A percentile compares a stretch with the other conserved stretches of the same genome.
These are phyloP conservation scores for Letharia lupina DNA, from an alignment of 495 filamentous ascomycete genomes.

Conservation along the genomic window DNA sequence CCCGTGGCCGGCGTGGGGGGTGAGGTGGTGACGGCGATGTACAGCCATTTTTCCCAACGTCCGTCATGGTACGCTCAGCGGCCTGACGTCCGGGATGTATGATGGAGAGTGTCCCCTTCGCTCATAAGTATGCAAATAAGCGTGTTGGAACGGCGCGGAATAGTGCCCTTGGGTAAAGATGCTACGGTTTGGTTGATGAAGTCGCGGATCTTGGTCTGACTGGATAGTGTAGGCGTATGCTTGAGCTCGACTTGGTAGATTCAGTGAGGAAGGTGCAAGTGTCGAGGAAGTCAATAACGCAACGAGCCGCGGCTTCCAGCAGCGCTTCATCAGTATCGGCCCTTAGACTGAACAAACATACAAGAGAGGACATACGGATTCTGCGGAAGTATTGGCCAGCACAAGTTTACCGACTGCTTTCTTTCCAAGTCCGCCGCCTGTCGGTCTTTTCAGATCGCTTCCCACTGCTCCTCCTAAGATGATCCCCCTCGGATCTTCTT, in stretches of 20 bases:
- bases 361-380: neutral
- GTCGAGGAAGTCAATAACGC: neutral
- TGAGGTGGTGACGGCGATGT: constrained; percentile 12
- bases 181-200: neutral
- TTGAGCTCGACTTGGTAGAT: neutral
- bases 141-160: neutral
- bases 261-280: neutral
- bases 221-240: neutral
- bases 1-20: constrained; percentile 32
- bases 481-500: constrained; percentile 13
- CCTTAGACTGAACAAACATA: neutral
- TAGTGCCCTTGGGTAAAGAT: constrained; percentile 11
- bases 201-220: neutral
- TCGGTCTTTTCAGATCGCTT: neutral
- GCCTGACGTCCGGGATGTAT: constrained; percentile 1
- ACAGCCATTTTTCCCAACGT: constrained; percentile 20
- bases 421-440: neutral
- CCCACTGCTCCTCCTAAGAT: constrained; percentile 5
- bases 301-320: neutral
- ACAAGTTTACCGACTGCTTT: constrained; percentile 1
- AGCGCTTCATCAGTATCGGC: neutral
- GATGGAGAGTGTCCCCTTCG: neutral
- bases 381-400: neutral
- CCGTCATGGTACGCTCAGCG: constrained; percentile 22
- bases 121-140: constrained; percentile 12